phyloP scores from a whole-genome alignment of 75 land plant species.

The Pinus tabuliformis region DNA sequence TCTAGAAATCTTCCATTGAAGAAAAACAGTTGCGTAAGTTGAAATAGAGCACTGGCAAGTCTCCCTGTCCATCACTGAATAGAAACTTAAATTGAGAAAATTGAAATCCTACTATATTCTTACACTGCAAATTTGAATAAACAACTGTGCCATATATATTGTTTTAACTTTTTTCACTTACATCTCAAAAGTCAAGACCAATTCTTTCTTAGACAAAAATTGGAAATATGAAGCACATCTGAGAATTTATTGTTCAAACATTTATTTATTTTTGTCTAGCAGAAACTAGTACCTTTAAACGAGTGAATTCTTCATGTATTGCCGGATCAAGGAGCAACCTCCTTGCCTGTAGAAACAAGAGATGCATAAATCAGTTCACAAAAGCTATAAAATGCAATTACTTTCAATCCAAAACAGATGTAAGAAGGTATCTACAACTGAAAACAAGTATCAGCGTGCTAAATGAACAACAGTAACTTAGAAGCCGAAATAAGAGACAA shows the following conservation, averaged over 20 bases:
- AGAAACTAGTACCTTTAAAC: slow-evolving; percentile 64
- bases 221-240: neutral
- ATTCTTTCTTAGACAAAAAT: neutral
- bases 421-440: neutral
- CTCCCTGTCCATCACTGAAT: too few species aligned
- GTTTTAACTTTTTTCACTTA: neutral
- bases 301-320: slow-evolving; percentile 94
- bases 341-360: slow-evolving; percentile 51
- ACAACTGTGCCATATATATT: neutral
- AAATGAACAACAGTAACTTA: neutral
- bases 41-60: too few species aligned
- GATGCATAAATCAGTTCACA: neutral
- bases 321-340: slow-evolving; percentile 94
- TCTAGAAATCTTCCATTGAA: too few species aligned
- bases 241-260: neutral
- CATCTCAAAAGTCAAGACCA: neutral
- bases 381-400: neutral
- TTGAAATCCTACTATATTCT: neutral
- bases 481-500: too few species aligned
- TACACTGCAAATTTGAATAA: neutral
- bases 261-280: neutral
- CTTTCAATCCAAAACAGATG: neutral
- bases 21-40: too few species aligned
- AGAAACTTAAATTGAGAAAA: neutral
- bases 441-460: neutral